Evolutionary conservation across 805 yeast genomes (phyloP).

Genomic region (Candida saitoana): DNA sequence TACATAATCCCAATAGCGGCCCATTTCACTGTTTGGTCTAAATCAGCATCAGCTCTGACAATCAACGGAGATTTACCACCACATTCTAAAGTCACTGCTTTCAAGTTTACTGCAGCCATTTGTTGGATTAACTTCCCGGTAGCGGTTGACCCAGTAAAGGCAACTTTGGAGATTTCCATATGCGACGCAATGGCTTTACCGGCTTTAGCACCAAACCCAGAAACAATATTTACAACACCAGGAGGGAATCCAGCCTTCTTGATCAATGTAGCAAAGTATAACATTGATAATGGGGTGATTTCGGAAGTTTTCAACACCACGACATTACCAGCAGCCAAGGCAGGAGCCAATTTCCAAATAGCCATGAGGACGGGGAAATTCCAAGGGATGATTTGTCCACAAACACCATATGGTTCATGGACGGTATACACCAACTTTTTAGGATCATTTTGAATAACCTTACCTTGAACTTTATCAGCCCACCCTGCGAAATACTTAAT

Average conservation of each 20-base stretch:
- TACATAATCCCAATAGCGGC: conserved; percentile 80
- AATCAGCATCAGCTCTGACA: conserved; percentile 79
- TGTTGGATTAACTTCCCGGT: conserved; percentile 82
- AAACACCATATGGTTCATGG: conserved; percentile 90
- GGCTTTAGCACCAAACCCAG: conserved; percentile 82
- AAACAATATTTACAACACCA: conserved; percentile 83
- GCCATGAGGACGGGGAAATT: conserved; percentile 93
- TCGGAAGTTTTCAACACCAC: conserved; percentile 88
- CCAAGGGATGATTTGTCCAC: conserved; percentile 97
- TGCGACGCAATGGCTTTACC: conserved; percentile 80
- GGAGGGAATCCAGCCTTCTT: conserved; percentile 86
- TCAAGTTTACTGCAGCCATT: conserved; percentile 74
- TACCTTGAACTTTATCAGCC: conserved; percentile 84
- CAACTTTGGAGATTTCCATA: conserved; percentile 80
- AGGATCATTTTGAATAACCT: conserved; percentile 67
- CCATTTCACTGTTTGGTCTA: conserved; percentile 70
- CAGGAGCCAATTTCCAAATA: conserved; percentile 94
- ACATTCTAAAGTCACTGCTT: conserved; percentile 88
- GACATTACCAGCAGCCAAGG: conserved; percentile 85
- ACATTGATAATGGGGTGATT: conserved; percentile 85
- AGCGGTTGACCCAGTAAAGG: conserved; percentile 93
- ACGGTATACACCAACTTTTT: conserved; percentile 73
- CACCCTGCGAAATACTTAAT: conserved; percentile 85
- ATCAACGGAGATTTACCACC: conserved; percentile 97
- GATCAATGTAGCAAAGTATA: conserved; percentile 64